Conservation (phyloP, 768 basidiomycete genomes). For the Pleurotus sapidus region DNA sequence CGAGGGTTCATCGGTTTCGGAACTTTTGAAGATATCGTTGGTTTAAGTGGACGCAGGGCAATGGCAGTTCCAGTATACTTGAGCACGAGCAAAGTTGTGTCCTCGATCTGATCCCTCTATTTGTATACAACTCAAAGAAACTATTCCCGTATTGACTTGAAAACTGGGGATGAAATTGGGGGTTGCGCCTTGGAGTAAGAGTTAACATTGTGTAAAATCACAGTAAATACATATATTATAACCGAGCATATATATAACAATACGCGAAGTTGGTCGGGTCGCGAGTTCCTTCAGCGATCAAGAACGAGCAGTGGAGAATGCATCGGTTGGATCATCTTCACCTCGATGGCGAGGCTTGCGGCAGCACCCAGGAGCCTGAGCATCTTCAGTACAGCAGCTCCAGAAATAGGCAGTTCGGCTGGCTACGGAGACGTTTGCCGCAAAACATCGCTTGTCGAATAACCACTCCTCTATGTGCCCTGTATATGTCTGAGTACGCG, state of each 20-base stretch:
- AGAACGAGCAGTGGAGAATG: too few species aligned
- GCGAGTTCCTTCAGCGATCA: too few species aligned
- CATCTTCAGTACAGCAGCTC: not conserved
- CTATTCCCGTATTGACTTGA: too few species aligned
- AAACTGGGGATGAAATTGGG: too few species aligned
- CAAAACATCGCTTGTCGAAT: not conserved
- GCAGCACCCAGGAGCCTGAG: not conserved
- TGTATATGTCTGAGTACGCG: not conserved
- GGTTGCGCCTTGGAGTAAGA: too few species aligned
- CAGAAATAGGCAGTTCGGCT: not conserved
- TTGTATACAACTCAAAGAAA: too few species aligned
- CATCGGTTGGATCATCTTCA: not conserved
- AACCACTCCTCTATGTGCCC: not conserved
- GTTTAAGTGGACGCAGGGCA: constrained; percentile 31
- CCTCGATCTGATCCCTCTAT: too few species aligned
- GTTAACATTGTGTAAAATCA: too few species aligned
- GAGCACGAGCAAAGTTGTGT: too few species aligned
- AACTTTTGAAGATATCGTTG: constrained; percentile 28
- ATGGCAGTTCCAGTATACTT: constrained; percentile 23
- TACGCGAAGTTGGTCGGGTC: too few species aligned
- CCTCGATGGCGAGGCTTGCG: not conserved
- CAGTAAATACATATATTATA: too few species aligned
- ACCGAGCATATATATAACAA: too few species aligned
- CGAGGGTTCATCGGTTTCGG: constrained; percentile 32
- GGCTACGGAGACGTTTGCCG: not conserved